Base-by-base conservation (phyloP, 225 moss, liverwort and hornwort species). In the Polytrichum formosum region DNA sequence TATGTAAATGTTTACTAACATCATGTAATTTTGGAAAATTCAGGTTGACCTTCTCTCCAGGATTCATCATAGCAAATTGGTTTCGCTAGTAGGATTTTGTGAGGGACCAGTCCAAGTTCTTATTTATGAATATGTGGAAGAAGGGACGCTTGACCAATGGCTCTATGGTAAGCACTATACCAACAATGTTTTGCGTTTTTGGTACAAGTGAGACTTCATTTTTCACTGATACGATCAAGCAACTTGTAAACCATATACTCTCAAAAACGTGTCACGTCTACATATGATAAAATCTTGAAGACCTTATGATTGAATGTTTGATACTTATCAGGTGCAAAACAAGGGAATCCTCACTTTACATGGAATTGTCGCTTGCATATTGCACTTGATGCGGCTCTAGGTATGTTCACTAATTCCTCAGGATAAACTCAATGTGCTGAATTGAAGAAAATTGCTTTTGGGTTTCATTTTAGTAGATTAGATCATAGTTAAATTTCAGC, bases 81-180 rank as follows among this genome's bases (percentile, higher is more conserved):
- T 73, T 28, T 56, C 56, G 6, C 37, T 73, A 55, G 18, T 73
- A 53, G 73, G 73, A 19, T 73, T 29, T 20, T 73, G 73, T 8
- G 73, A 73, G 18, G 73, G 66, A 55, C 26, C 28, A 19, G 65
- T 28, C 54, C 72, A 72, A 65, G 64, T 72, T 4, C 65, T 72
- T 19, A 65, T 72, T 6, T 72, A 72, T 17, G 72, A 72, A 6
- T 72, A 72, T 55, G 72, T 65, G 26, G 64, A 72, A 72, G 72
- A 72, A 37, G 72, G 72, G 28, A 28, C 72, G 23, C 72, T 72
- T 2, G 64, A 64, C 16, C 5, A 29, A 21, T 72, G 72, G 72
- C 55, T 72, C 19, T 55, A 72, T 31, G 72, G 72, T 30, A 20
- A 26, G 29, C 17, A 30, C 26, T 30, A 5, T 16, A 13, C 7